Evolutionary conservation across 2,329 filamentous ascomycete species (phyloP).

Genomic region (Trichothecium sympodiale): DNA sequence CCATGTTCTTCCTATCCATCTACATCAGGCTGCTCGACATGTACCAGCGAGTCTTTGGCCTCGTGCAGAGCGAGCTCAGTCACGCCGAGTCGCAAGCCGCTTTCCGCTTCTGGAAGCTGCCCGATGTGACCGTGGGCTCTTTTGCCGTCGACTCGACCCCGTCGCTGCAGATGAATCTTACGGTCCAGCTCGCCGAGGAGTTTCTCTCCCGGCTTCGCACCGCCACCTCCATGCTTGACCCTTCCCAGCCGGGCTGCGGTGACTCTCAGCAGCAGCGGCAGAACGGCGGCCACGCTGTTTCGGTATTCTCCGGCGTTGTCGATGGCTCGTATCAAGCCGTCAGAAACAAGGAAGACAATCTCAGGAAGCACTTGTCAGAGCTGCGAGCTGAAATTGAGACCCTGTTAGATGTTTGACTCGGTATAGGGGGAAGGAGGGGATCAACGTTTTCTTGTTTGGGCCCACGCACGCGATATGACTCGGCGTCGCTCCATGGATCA

Average conservation of each 20-base stretch:
- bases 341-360: constrained; percentile 20
- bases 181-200: constrained; percentile 28
- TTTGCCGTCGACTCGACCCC: constrained; percentile 27
- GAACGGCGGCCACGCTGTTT: constrained; percentile 5
- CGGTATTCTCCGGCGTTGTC: constrained; percentile 11
- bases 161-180: constrained; percentile 29
- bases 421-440: too few species aligned
- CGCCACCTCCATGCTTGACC: constrained; percentile 18
- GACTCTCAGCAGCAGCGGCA: neutral
- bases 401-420: constrained; percentile 19
- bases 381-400: constrained; percentile 22
- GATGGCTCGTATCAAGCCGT: constrained; percentile 14
- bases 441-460: too few species aligned
- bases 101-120: constrained; percentile 27
- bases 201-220: constrained; percentile 23
- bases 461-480: too few species aligned
- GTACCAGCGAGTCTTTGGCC: constrained; percentile 26
- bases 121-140: constrained; percentile 27
- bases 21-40: constrained; percentile 28
- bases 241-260: constrained; percentile 8
- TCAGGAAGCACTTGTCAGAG: constrained; percentile 20
- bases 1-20: constrained; percentile 25
- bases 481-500: too few species aligned
- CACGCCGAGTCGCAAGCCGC: constrained; percentile 10
- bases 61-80: constrained; percentile 21